A percentile compares a stretch with the other conserved stretches of the same genome.
Evolutionary conservation across 768 basidiomycete genomes (phyloP).

Genomic region (Suillus alpinus): DNA sequence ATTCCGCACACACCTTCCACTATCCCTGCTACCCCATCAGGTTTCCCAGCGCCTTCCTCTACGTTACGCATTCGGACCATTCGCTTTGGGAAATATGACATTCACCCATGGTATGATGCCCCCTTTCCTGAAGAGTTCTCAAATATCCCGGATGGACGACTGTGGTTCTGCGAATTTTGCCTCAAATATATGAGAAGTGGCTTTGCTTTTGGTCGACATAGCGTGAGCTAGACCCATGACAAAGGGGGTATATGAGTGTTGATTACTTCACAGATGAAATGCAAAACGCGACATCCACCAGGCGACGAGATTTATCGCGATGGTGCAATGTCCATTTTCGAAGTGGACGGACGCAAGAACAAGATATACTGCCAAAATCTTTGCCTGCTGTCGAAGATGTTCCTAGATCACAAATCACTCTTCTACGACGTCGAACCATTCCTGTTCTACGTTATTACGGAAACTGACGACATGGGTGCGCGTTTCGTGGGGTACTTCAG

Average conservation of each 20-base stretch:
- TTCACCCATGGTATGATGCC: conserved; percentile 98
- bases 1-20: conserved; percentile 32
- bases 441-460: conserved; percentile 96
- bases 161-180: conserved; percentile 99
- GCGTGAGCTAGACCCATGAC: conserved; percentile 46
- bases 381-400: conserved; percentile 97
- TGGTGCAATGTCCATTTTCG: conserved; percentile 84
- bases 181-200: conserved; percentile 96
- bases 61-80: conserved; percentile 79
- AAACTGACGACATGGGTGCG: conserved; percentile 84
- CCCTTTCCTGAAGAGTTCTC: conserved; percentile 98
- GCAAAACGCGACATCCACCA: conserved; percentile 91
- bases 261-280: conserved; percentile 68
- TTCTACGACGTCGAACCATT: conserved; percentile 99
- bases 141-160: conserved; percentile 81
- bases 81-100: conserved; percentile 87
- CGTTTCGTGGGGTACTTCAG: conserved; percentile 98
- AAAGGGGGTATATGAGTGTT: conserved; percentile 10
- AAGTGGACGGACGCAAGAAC: conserved; percentile 97
- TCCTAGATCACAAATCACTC: conserved; percentile 96
- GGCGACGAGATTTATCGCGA: conserved; percentile 99
- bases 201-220: conserved; percentile 83
- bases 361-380: conserved; percentile 99
- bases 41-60: conserved; percentile 26
- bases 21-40: conserved; percentile 28